Conservation (phyloP, 371 early-diverging fungal genomes). For the Apophysomyces ossiformis region DNA sequence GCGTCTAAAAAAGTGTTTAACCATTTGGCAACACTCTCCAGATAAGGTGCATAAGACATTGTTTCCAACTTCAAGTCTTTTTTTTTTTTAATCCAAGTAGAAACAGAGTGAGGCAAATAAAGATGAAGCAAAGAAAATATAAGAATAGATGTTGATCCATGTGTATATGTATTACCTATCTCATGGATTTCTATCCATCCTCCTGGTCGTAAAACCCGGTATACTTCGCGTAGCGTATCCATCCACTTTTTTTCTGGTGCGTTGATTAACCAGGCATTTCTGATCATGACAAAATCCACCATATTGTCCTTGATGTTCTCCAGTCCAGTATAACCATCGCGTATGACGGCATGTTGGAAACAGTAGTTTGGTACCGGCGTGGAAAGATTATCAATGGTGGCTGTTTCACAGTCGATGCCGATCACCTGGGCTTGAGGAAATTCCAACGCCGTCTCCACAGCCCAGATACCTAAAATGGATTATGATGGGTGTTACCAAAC, state of each 20-base stretch:
- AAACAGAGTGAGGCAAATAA: not conserved
- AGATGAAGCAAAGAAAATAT: not conserved
- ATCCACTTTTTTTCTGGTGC: conserved; percentile 32
- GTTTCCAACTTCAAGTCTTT: not conserved
- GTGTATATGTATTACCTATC: conserved; percentile 7
- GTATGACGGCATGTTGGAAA: conserved; percentile 21
- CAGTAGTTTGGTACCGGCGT: conserved; percentile 21
- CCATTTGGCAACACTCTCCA: not conserved
- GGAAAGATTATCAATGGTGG: conserved; percentile 13
- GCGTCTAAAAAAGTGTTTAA: not conserved
- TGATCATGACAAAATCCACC: conserved; percentile 37
- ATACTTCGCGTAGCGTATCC: conserved; percentile 20
- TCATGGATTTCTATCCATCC: conserved; percentile 29
- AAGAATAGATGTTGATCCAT: not conserved
- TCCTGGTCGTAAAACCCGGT: conserved; percentile 25
- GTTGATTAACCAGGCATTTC: conserved; percentile 38
- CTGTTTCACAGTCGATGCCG: conserved; percentile 32
- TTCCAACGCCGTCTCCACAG: conserved; percentile 37
- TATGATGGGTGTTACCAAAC: conserved; percentile 48
- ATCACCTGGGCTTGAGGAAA: conserved; percentile 33
- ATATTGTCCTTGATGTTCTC: conserved; percentile 25
- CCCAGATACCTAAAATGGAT: conserved; percentile 32
- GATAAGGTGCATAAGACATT: not conserved
- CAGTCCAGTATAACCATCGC: conserved; percentile 28
- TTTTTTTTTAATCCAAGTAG: no score